phyloP scores from a whole-genome alignment of 2,329 filamentous ascomycete species.

The Aspergillus fijiensis region DNA sequence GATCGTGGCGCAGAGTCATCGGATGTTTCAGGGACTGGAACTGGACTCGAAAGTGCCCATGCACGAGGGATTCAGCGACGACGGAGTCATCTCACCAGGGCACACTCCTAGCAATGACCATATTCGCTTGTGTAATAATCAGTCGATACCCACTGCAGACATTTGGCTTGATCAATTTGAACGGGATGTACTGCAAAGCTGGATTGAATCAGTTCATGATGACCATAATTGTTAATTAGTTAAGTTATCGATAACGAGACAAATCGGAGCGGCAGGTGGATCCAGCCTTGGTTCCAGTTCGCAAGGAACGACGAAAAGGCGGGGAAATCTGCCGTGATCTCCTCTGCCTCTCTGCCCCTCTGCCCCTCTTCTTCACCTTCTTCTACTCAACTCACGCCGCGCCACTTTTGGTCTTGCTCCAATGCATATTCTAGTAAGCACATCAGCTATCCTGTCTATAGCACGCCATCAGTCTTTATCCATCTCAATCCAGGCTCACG shows the following conservation, averaged over 20 bases:
- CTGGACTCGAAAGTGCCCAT: conserved; percentile 46
- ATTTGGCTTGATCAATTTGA: not conserved
- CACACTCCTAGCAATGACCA: conserved; percentile 5
- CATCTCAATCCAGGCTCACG: conserved; percentile 3
- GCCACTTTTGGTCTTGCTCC: conserved; percentile 7
- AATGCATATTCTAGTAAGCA: conserved; percentile 55
- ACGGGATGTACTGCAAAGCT: not conserved
- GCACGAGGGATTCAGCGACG: conserved; percentile 33
- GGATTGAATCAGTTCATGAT: not conserved
- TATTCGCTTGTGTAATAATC: not conserved
- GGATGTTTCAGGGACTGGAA: conserved; percentile 55
- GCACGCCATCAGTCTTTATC: not conserved
- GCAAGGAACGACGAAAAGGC: conserved; percentile 10
- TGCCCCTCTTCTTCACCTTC: conserved; percentile 4
- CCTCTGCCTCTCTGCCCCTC: conserved; percentile 5
- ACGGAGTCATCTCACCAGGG: conserved; percentile 28
- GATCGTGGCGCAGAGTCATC: conserved; percentile 23
- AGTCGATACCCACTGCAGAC: conserved; percentile 3
- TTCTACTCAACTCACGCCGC: conserved; percentile 10
- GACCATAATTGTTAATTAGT: not conserved
- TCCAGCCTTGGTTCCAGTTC: not conserved
- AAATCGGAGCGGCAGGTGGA: conserved; percentile 14
- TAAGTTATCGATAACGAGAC: conserved; percentile 26
- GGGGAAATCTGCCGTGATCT: conserved; percentile 8
- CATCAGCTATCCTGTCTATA: conserved; percentile 5